These are phyloP conservation scores for Solanum hybrid DNA, from an alignment of 305 asterid genomes.

Conservation along the genomic window DNA sequence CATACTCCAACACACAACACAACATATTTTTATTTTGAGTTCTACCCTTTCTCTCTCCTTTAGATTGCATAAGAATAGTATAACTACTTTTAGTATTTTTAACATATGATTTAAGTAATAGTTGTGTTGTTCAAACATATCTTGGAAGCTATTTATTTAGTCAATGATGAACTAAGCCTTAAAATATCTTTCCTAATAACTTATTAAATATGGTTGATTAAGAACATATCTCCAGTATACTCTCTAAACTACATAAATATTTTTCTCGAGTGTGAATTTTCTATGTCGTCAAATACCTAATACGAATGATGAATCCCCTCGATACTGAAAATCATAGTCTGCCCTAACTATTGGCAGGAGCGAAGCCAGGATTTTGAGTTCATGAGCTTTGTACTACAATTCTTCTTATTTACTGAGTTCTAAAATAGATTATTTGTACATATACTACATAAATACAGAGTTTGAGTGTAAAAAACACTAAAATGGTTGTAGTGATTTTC, in stretches of 20 bases:
- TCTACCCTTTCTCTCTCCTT: neutral
- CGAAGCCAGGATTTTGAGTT: neutral
- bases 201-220: neutral
- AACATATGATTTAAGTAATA: neutral
- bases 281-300: neutral
- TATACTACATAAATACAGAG: neutral
- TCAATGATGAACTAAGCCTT: neutral
- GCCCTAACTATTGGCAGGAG: neutral
- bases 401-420: neutral
- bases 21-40: neutral
- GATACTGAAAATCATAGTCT: neutral
- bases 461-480: no score
- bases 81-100: neutral
- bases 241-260: neutral
- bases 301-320: neutral
- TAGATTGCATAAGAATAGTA: neutral
- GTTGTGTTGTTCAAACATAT: neutral
- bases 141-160: neutral
- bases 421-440: neutral
- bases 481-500: no score
- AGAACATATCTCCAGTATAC: neutral
- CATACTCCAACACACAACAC: neutral
- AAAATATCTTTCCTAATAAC: neutral
- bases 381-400: neutral
- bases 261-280: neutral